phyloP scores from a whole-genome alignment of 257 asterid genomes.

The Anisodus acutangulus region DNA sequence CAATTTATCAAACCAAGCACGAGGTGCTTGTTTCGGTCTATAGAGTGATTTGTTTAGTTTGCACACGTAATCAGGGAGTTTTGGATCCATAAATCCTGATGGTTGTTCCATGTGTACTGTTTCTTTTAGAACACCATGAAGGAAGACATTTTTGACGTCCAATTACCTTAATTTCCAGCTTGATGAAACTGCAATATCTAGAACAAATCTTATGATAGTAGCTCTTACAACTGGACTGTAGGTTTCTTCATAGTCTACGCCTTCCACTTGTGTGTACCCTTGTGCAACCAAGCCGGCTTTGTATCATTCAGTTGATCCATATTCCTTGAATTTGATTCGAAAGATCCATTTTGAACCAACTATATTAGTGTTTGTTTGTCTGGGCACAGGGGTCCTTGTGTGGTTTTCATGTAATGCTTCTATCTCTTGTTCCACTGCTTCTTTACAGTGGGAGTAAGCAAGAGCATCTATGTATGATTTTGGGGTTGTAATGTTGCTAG shows the following conservation, averaged over 20 bases:
- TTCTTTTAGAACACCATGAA: background rate
- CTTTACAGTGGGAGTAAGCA: background rate
- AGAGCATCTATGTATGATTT: background rate
- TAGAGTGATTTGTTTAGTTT: too few relatives aligned
- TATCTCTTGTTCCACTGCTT: background rate
- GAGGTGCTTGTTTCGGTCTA: background rate
- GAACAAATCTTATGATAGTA: background rate
- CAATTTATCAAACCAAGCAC: background rate
- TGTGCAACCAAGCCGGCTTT: background rate
- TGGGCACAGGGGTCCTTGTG: background rate
- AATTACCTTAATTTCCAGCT: background rate
- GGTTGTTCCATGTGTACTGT: background rate
- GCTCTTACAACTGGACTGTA: background rate
- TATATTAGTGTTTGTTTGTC: background rate
- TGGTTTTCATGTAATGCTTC: background rate
- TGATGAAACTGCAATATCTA: background rate
- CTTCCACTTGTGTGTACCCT: background rate
- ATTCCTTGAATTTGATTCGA: background rate
- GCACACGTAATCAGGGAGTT: background rate
- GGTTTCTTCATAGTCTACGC: background rate
- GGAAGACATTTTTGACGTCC: background rate
- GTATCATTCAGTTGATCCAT: background rate
- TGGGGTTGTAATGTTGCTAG: background rate
- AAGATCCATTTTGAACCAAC: background rate
- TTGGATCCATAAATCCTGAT: background rate